Percentiles rank a stretch among this genome's conserved stretches.
phyloP scores from a whole-genome alignment of 352 stramenopile genomes.

The Pythium biforme region DNA sequence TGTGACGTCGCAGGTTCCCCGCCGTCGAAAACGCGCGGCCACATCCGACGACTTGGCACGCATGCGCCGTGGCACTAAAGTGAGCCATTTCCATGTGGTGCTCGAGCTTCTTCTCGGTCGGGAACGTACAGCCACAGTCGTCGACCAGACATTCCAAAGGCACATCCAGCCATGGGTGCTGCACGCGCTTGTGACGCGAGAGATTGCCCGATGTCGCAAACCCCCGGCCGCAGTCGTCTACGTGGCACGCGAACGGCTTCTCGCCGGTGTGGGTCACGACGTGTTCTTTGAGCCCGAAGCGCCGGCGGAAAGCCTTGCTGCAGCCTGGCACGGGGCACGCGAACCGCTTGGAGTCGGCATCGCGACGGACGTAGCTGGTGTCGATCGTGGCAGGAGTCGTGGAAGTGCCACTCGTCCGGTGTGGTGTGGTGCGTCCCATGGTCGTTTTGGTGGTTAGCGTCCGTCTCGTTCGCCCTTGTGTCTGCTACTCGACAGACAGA shows the following conservation, averaged over 20 bases:
- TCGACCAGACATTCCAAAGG: slow-evolving; percentile 9
- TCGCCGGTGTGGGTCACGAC: slow-evolving; percentile 79
- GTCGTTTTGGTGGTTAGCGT: neutral
- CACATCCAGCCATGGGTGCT: slow-evolving; percentile 34
- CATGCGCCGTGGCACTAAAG: slow-evolving; percentile 21
- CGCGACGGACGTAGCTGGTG: neutral
- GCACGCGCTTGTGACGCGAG: slow-evolving; percentile 47
- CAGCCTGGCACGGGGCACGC: slow-evolving; percentile 47
- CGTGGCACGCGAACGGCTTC: slow-evolving; percentile 52
- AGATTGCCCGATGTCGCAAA: slow-evolving; percentile 67
- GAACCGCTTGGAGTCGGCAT: neutral
- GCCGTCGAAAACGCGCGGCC: slow-evolving; percentile 61
- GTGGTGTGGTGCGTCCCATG: neutral
- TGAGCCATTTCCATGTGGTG: slow-evolving; percentile 19
- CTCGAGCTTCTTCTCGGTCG: slow-evolving; percentile 12
- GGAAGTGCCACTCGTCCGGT: too few relatives aligned
- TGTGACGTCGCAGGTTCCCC: slow-evolving; percentile 40
- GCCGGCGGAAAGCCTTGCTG: slow-evolving; percentile 14
- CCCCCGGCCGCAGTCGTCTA: slow-evolving; percentile 61
- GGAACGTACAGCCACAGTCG: slow-evolving; percentile 12
- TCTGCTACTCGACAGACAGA: neutral
- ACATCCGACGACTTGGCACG: slow-evolving; percentile 38
- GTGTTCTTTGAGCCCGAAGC: slow-evolving; percentile 68
- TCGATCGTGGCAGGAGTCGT: neutral
- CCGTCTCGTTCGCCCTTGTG: neutral